Percentiles rank a stretch among this genome's conserved stretches.
Evolutionary conservation across 495 filamentous ascomycete genomes (phyloP).

Genomic region (Neurospora sp.): DNA sequence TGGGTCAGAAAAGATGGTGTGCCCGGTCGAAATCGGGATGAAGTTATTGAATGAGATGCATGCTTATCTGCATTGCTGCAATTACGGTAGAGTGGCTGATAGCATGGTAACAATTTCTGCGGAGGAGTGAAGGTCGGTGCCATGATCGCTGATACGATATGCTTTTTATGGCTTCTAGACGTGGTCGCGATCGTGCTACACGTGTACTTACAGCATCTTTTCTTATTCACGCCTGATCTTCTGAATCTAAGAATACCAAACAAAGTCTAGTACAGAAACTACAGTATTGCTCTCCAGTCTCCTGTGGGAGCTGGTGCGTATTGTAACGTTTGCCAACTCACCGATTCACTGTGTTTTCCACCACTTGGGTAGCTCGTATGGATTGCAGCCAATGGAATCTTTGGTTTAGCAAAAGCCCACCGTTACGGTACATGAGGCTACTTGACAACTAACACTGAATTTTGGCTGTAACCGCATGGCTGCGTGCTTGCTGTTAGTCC

Average conservation of each 20-base stretch:
- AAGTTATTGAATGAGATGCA: too few relatives aligned
- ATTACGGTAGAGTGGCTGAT: too few relatives aligned
- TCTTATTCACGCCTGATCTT: not conserved
- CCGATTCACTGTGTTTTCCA: not conserved
- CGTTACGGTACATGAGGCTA: fast-evolving
- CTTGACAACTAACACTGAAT: not conserved
- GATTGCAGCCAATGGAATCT: not conserved
- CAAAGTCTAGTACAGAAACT: too few relatives aligned
- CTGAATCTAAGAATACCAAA: too few relatives aligned
- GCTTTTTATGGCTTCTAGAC: too few relatives aligned
- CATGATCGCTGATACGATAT: too few relatives aligned
- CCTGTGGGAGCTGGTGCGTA: not conserved
- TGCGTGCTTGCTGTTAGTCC: not conserved
- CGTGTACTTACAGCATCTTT: not conserved
- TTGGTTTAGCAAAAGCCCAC: not conserved
- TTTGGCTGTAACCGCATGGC: not conserved
- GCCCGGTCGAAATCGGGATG: too few relatives aligned
- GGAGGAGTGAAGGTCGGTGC: too few relatives aligned
- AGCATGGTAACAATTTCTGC: too few relatives aligned
- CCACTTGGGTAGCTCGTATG: not conserved
- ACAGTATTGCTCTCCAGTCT: too few relatives aligned
- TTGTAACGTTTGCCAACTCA: not conserved
- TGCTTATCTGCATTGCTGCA: too few relatives aligned
- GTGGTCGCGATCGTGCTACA: not conserved
- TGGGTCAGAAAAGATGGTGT: too few relatives aligned